Conservation (phyloP, 1,284 basidiomycete species). For the Ustilago curta region DNA sequence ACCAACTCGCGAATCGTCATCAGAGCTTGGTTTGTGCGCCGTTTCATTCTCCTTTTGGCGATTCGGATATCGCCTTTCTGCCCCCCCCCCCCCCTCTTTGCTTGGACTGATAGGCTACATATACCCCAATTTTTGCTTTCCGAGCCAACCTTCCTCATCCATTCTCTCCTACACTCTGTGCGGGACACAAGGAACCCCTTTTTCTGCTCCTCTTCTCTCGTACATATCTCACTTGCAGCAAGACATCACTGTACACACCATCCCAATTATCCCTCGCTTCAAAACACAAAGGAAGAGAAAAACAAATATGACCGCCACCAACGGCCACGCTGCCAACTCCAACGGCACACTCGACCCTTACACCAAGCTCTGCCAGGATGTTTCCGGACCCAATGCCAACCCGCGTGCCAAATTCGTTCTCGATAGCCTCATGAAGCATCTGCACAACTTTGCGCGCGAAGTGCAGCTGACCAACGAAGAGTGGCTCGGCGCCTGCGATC, state of each 20-base stretch:
- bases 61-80: background rate
- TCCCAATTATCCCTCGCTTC: background rate
- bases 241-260: background rate
- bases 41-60: background rate
- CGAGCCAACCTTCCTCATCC: background rate
- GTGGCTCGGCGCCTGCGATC: conserved; percentile 69
- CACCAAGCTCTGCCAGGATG: conserved; percentile 41
- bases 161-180: background rate
- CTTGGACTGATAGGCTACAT: conserved; percentile 4
- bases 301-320: conserved; percentile 27
- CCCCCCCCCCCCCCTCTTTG: too few relatives aligned
- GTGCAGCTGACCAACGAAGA: conserved; percentile 69
- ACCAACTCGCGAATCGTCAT: conserved; percentile 18
- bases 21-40: background rate
- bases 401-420: conserved; percentile 68
- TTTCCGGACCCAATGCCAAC: conserved; percentile 59
- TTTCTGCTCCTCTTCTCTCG: background rate
- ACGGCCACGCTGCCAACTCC: conserved; percentile 26
- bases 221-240: too few relatives aligned
- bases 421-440: conserved; percentile 69
- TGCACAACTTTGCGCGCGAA: conserved; percentile 67
- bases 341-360: conserved; percentile 29
- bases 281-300: background rate
- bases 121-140: conserved; percentile 1
- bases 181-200: background rate